Conservation (phyloP, 2,329 filamentous ascomycete genomes). For the Talaromyces sp. region DNA sequence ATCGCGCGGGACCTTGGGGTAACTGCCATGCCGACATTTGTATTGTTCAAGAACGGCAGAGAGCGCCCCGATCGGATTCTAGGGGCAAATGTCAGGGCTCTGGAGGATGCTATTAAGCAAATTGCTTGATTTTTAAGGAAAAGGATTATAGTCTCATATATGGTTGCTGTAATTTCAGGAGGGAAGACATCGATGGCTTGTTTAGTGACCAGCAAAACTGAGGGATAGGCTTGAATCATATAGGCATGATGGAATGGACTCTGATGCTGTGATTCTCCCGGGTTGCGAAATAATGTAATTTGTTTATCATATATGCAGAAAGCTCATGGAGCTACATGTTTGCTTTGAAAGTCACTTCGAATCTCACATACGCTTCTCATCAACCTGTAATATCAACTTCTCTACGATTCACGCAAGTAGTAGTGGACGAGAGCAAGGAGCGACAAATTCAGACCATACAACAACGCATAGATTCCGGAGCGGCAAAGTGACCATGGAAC, state of each 20-base stretch:
- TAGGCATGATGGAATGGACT: not conserved
- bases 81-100: conserved; percentile 65
- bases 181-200: not conserved
- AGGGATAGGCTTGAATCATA: not conserved
- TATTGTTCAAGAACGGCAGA: conserved; percentile 38
- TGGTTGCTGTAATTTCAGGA: not conserved
- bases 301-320: not conserved
- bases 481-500: too few species aligned
- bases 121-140: not conserved
- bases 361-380: not conserved
- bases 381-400: not conserved
- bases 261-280: not conserved
- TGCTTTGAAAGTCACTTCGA: not conserved
- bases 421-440: not conserved
- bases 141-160: not conserved
- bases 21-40: conserved; percentile 43
- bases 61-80: conserved; percentile 22
- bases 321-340: not conserved
- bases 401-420: not conserved
- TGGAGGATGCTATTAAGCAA: conserved; percentile 42
- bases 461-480: too few species aligned
- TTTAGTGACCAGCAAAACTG: too few species aligned
- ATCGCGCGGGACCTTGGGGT: conserved; percentile 48
- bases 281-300: not conserved
- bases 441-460: too few species aligned